A percentile compares a stretch with the other conserved stretches of the same genome.
Evolutionary conservation across 169 alveolate genomes (phyloP).

Genomic region (Cryptosporidium felis): DNA sequence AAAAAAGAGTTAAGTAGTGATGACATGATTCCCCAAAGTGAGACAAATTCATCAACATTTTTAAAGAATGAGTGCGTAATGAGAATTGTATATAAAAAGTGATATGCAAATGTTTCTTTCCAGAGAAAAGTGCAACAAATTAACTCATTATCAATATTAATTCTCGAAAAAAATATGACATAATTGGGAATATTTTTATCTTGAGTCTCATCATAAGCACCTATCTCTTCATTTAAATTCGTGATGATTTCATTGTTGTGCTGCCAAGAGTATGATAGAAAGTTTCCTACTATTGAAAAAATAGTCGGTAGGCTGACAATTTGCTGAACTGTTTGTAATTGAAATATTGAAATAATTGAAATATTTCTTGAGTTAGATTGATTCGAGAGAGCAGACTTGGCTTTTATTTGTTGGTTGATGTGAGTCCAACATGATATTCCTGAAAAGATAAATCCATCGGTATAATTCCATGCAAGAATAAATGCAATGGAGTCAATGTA

Average conservation of each 20-base stretch:
- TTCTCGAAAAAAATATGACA: constrained; percentile 33
- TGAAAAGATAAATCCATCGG: constrained; percentile 62
- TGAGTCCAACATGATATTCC: constrained; percentile 56
- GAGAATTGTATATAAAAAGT: constrained; percentile 19
- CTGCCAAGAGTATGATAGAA: constrained; percentile 35
- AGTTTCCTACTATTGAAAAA: constrained; percentile 32
- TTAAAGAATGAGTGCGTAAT: neutral
- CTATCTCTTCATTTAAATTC: neutral
- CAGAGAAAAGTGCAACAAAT: neutral
- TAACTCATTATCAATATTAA: neutral
- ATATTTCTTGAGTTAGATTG: neutral
- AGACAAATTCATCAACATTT: neutral
- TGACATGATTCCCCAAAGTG: constrained; percentile 37
- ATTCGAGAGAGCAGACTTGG: neutral
- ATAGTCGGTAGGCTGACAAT: neutral
- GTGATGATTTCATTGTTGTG: neutral
- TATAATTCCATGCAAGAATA: constrained; percentile 54
- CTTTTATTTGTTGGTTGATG: constrained; percentile 16
- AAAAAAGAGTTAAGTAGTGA: constrained; percentile 13
- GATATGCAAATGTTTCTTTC: constrained; percentile 51
- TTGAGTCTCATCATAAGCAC: neutral
- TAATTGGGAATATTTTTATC: constrained; percentile 1
- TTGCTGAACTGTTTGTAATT: neutral
- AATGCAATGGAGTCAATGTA: constrained; percentile 33
- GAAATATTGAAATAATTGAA: constrained; percentile 40